phyloP scores from a whole-genome alignment of 345 rosid species.

The Gossypium sturtianum region DNA sequence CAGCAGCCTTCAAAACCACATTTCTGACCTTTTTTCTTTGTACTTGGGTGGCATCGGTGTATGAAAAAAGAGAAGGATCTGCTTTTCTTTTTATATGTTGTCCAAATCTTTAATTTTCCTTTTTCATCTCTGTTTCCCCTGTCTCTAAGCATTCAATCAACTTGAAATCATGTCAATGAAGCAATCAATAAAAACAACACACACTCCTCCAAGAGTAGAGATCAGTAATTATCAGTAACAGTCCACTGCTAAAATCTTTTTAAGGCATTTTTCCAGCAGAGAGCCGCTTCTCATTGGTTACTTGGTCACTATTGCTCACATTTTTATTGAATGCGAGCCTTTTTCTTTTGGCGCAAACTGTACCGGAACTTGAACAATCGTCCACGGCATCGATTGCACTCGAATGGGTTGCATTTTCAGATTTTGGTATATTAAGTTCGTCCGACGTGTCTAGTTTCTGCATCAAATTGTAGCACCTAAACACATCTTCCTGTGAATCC shows the following conservation, averaged over 20 bases:
- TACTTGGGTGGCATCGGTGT: not conserved
- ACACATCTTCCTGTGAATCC: slow-evolving; percentile 44
- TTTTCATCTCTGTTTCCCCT: slow-evolving; percentile 10
- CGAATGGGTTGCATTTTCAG: not conserved
- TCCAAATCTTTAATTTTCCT: slow-evolving; percentile 12
- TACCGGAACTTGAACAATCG: slow-evolving; percentile 23
- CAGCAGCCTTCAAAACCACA: slow-evolving; percentile 21
- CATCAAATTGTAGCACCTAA: slow-evolving; percentile 41
- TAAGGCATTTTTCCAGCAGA: not conserved
- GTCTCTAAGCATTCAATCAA: slow-evolving; percentile 12
- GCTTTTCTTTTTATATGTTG: slow-evolving; percentile 17
- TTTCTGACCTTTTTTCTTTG: not conserved
- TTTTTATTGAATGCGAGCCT: slow-evolving; percentile 22
- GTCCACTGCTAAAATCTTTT: not conserved
- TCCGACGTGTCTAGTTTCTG: slow-evolving; percentile 22
- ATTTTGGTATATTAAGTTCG: not conserved
- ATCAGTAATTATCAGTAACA: not conserved
- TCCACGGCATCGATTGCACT: slow-evolving; percentile 1
- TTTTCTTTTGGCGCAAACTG: slow-evolving; percentile 27
- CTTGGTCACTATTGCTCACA: slow-evolving; percentile 3
- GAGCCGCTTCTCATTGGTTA: too few species aligned
- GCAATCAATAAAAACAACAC: not conserved
- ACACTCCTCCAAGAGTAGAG: not conserved
- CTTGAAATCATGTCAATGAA: slow-evolving; percentile 3
- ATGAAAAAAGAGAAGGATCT: not conserved